Base-by-base conservation (phyloP, 129 eudicot genomes). In the Flaveria sonorensis region DNA sequence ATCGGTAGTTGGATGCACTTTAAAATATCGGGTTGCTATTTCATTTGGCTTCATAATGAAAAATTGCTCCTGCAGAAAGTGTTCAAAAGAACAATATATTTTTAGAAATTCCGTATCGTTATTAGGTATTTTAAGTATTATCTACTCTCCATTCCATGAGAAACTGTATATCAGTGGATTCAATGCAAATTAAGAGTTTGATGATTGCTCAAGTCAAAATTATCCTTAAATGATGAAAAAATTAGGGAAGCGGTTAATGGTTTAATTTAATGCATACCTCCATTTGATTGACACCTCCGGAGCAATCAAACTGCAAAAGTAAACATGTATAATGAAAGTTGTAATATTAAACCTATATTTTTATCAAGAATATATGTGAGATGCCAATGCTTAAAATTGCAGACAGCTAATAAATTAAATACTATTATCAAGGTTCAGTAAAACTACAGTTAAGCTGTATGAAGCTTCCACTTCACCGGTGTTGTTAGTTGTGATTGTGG, bases 401-500 rank as follows among this genome's bases (percentile, higher is more conserved):
- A 45, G 20, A 36, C 62, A 62, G 47, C 48, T 61, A 16, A 7
- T 24, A 23, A 45, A 21, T 23, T 24, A 23, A n/a, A 43, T 24
- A 21, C 20, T 51, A 26, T 52, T 16, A 65, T 30, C 57, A 60
- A 45, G 51, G 56, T 71, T 79, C 23, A 32, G 7, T 79, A 47
- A 30, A 59, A 70, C 47, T 87, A 92, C 98, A 76, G 96, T 92
- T 71, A 92, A 85, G 88, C 98, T 92, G 81, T 92, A 92, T 10
- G 98, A 90, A 68, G 98, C 98, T 83, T 92, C 98, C 45, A 92
- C 89, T 83, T 88, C 84, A 75, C 98, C 98, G 77, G 88, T 78
- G 74, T 92, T 92, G 85, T 81, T 88, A 53, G 89, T 76, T 26
- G 91, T 83, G 74, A 92, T 85, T 56, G 84, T 83, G 78, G 98